Evolutionary conservation across 2,329 filamentous ascomycete species (phyloP).

Genomic region (Eurotiales sp.): DNA sequence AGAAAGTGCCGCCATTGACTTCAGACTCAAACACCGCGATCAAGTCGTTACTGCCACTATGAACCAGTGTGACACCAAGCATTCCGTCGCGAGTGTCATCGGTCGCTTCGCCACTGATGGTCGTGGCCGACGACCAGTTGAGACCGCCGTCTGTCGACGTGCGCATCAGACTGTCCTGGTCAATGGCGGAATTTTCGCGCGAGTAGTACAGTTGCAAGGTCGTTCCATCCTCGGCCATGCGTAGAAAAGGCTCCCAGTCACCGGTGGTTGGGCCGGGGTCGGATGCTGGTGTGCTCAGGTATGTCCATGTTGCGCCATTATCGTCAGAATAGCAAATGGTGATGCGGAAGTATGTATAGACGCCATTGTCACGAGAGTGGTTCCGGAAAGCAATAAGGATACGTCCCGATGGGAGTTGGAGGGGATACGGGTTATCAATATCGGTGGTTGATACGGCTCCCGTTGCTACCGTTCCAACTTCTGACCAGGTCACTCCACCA

Average conservation of each 20-base stretch:
- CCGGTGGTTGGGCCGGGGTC: conserved; percentile 2
- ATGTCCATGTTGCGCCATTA: conserved; percentile 8
- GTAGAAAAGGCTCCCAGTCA: conserved; percentile 14
- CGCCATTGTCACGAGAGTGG: not conserved
- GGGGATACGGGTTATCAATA: conserved; percentile 12
- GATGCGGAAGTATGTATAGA: conserved; percentile 12
- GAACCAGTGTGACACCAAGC: conserved; percentile 6
- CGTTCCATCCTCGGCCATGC: conserved; percentile 4
- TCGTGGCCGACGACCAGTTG: conserved; percentile 5
- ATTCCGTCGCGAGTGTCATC: conserved; percentile 10
- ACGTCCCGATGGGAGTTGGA: conserved; percentile 9
- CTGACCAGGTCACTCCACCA: conserved; percentile 2
- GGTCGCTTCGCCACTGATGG: conserved; percentile 6
- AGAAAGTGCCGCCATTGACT: conserved; percentile 1
- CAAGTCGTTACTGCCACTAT: conserved; percentile 1
- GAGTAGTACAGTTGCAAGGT: conserved; percentile 13
- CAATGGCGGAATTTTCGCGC: conserved; percentile 4
- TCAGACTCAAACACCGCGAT: conserved; percentile 11
- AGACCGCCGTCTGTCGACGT: conserved; percentile 10
- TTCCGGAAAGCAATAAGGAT: conserved; percentile 12
- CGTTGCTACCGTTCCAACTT: conserved; percentile 5
- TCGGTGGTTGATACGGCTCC: not conserved
- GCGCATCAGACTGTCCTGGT: conserved; percentile 13
- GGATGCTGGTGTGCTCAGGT: conserved; percentile 5
- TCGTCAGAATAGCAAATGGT: conserved; percentile 14